Evolutionary conservation across 2,329 filamentous ascomycete genomes (phyloP).

Genomic region (Triangularia setosa): DNA sequence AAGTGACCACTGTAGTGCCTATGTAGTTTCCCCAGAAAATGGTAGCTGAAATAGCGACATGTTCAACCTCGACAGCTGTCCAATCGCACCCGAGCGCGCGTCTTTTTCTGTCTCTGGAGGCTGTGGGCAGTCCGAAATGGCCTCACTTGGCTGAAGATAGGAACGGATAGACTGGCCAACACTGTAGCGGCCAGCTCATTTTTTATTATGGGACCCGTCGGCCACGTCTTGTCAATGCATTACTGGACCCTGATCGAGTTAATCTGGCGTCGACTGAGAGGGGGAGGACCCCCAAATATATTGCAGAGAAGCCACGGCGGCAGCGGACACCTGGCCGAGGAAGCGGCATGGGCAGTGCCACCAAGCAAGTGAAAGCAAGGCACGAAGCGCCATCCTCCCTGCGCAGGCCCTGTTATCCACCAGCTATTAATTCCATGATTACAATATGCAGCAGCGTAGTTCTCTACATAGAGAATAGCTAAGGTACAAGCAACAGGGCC

Average conservation of each 20-base stretch:
- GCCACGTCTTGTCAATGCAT: neutral
- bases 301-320: neutral
- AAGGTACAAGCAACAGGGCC: neutral
- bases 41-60: conserved; percentile 3
- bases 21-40: neutral
- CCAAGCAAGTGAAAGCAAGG: neutral
- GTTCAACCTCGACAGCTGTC: neutral
- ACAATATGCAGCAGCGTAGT: neutral
- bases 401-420: neutral
- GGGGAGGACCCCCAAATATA: neutral
- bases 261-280: neutral
- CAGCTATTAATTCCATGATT: neutral
- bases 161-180: neutral
- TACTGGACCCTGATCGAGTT: neutral
- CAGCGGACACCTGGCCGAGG: neutral
- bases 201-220: neutral
- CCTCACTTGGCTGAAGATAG: neutral
- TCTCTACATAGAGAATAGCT: too few species aligned
- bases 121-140: neutral
- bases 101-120: neutral
- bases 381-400: neutral
- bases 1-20: neutral
- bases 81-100: neutral
- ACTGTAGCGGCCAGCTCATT: neutral
- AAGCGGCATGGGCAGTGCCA: neutral